Evolutionary conservation across 495 filamentous ascomycete genomes (phyloP).

Genomic region (Annulohypoxylon maeteangense): DNA sequence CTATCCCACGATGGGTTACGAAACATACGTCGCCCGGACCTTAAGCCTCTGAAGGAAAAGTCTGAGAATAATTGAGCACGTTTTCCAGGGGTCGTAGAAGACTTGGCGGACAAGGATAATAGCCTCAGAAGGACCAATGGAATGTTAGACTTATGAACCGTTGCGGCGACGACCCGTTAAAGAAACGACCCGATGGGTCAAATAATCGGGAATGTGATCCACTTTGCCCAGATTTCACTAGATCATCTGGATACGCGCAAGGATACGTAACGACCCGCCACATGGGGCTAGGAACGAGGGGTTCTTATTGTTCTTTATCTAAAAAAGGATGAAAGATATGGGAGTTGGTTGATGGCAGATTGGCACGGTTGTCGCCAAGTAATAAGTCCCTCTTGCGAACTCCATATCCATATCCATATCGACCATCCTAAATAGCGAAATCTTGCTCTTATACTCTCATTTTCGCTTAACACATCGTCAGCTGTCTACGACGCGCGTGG

Average conservation of each 20-base stretch:
- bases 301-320: background rate
- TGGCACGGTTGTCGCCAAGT: slow-evolving; percentile 10
- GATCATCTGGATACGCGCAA: slow-evolving; percentile 18
- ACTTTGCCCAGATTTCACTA: slow-evolving; percentile 29
- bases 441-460: slow-evolving; percentile 45
- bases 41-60: slow-evolving; percentile 36
- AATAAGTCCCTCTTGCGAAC: slow-evolving; percentile 1
- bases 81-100: slow-evolving; percentile 39
- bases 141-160: slow-evolving; percentile 12
- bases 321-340: background rate
- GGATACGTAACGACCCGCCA: slow-evolving; percentile 8
- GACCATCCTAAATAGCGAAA: slow-evolving; percentile 36
- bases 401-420: background rate
- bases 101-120: slow-evolving; percentile 34
- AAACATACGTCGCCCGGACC: slow-evolving; percentile 27
- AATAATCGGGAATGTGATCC: slow-evolving; percentile 26
- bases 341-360: background rate
- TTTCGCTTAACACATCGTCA: slow-evolving; percentile 19
- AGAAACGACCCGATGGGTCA: slow-evolving; percentile 18
- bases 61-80: slow-evolving; percentile 49
- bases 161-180: slow-evolving; percentile 31
- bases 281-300: background rate
- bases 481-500: background rate
- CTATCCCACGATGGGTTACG: slow-evolving; percentile 33
- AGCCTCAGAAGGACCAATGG: slow-evolving; percentile 19